These are phyloP conservation scores for Dentipellis sp. DNA, from an alignment of 768 basidiomycete genomes.

Conservation along the genomic window DNA sequence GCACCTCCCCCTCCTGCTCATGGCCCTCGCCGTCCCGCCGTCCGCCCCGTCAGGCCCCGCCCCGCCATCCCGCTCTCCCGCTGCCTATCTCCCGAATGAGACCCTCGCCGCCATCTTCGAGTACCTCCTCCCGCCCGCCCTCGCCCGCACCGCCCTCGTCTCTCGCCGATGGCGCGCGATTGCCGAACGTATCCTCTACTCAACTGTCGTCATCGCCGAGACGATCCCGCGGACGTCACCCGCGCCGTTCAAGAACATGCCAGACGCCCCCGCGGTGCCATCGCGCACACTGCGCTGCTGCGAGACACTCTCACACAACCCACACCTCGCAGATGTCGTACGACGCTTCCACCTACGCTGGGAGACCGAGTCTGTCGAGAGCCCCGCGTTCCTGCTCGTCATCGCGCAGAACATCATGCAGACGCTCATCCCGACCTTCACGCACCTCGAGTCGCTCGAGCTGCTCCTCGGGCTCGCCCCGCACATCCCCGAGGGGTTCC, in stretches of 20 bases:
- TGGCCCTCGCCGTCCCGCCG: no score
- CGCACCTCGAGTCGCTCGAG: conserved; percentile 45
- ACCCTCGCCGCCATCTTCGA: conserved; percentile 41
- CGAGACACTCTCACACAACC: conserved; percentile 35
- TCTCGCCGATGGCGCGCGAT: conserved; percentile 36
- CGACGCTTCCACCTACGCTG: conserved; percentile 45
- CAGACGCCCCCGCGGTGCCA: conserved; percentile 11
- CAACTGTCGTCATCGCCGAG: conserved; percentile 41
- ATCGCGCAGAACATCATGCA: conserved; percentile 22
- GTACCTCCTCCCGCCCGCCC: conserved; percentile 20
- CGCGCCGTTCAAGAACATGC: conserved; percentile 18
- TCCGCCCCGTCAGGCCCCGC: background rate
- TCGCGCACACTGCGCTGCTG: conserved; percentile 41
- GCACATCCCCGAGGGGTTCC: conserved; percentile 23
- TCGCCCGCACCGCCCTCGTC: conserved; percentile 33
- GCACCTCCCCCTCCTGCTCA: background rate
- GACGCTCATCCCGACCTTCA: conserved; percentile 31
- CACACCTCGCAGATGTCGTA: conserved; percentile 37
- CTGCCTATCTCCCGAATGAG: conserved; percentile 40
- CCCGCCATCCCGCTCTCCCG: background rate
- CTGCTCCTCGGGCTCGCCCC: conserved; percentile 43
- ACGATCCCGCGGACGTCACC: conserved; percentile 31
- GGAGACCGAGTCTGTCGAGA: conserved; percentile 32
- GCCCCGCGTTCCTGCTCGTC: conserved; percentile 10
- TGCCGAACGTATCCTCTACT: conserved; percentile 52